A percentile compares a stretch with the other conserved stretches of the same genome.
These are phyloP conservation scores for Cicer judaicum DNA, from an alignment of 306 rosid species.

Conservation along the genomic window DNA sequence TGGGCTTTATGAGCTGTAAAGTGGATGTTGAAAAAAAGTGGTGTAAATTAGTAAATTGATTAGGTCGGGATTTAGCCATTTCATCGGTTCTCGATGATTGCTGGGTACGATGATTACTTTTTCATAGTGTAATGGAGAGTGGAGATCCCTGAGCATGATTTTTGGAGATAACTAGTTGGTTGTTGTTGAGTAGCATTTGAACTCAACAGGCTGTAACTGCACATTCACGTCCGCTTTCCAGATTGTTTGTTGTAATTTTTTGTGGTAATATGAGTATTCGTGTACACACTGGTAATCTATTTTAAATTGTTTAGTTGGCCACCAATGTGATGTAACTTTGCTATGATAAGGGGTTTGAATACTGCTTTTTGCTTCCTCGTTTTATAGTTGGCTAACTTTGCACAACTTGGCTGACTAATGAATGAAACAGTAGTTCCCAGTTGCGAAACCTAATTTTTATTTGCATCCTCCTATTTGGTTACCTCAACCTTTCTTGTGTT, in stretches of 20 bases:
- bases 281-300: constrained; percentile 37
- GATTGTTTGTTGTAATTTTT: constrained; percentile 38
- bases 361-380: constrained; percentile 17
- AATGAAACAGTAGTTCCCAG: constrained; percentile 22
- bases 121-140: neutral
- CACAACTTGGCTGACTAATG: neutral
- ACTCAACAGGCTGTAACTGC: constrained; percentile 22
- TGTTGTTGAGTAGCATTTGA: constrained; percentile 37
- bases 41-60: constrained; percentile 40
- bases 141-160: constrained; percentile 29
- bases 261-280: constrained; percentile 26
- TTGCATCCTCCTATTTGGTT: neutral
- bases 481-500: neutral
- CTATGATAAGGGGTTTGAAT: constrained; percentile 25
- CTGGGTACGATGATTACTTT: constrained; percentile 26
- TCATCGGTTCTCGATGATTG: constrained; percentile 33
- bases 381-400: neutral
- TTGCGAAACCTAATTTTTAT: neutral
- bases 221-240: constrained; percentile 26
- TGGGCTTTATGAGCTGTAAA: constrained; percentile 72
- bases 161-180: constrained; percentile 33
- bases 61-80: constrained; percentile 14
- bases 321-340: constrained; percentile 21
- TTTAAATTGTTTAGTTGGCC: constrained; percentile 26
- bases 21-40: constrained; percentile 33